phyloP scores from a whole-genome alignment of 139 green algal genomes.

The Tetradesmus obliquus region DNA sequence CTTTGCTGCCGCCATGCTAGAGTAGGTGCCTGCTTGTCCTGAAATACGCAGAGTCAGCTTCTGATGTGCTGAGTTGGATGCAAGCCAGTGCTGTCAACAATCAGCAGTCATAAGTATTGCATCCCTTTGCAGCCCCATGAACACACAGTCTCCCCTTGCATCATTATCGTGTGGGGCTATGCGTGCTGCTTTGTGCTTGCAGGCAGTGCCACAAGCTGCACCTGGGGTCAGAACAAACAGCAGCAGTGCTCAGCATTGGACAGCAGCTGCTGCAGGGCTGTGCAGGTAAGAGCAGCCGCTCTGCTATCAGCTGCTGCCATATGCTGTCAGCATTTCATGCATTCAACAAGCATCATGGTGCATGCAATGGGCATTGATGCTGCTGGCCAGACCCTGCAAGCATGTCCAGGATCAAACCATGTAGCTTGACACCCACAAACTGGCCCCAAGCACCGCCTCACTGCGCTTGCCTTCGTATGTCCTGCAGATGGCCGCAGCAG shows the following conservation, averaged over 20 bases:
- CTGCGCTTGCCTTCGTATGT: neutral
- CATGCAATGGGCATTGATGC: no score
- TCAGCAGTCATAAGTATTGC: no score
- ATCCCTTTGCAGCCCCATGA: no score
- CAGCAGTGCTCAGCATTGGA: neutral
- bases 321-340: no score
- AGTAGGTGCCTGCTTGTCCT: neutral
- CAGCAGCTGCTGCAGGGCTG: constrained; percentile 36
- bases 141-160: no score
- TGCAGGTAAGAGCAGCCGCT: neutral
- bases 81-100: no score
- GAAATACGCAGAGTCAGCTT: neutral
- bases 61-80: neutral
- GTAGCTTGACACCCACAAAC: neutral
- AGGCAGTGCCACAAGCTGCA: neutral
- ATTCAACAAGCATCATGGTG: no score
- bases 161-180: neutral
- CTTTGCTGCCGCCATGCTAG: neutral
- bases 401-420: no score
- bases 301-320: neutral
- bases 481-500: neutral
- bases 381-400: no score
- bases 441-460: neutral
- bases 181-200: neutral
- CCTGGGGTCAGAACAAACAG: neutral